Evolutionary conservation across 2,329 filamentous ascomycete genomes (phyloP), one percentile per base, ranked within the genome.

Genomic region (Fusarium haematococcum): DNA sequence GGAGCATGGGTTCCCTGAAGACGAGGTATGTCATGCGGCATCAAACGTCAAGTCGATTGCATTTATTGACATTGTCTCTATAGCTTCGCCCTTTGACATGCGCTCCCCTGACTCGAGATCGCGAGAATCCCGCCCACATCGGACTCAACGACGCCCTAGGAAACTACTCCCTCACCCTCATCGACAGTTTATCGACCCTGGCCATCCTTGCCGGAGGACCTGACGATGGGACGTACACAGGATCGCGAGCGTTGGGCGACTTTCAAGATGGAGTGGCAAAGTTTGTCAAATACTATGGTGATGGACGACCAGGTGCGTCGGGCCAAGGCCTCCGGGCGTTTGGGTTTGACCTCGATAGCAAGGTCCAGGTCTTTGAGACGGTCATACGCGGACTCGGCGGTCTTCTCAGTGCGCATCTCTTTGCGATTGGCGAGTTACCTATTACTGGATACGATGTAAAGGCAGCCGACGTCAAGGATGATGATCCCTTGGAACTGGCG

Each of bases 351-450:
- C 86, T 98, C 45, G 96, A 99, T 83, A 98, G 95, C 85, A 99
- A 98, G 84, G 97, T 99, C 2, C 96, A 99, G 84, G 95, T 99
- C 43, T 99, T 99, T 80, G 97, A 99, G 85, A 98, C 96, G 1
- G 96, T 98, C 39, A 99, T 99, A 77, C 90, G 97, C 68, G 97
- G 96, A 18, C 90, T 97, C 54, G 97, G 97, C 16, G 97, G 97
- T 1, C 86, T 99, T 66, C 85, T 99, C 74, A 98, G 95, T 79
- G 95, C 96, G 3, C 97, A 99, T 84, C 85, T 98, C 48, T 99
- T 99, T 81, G 96, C 97, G 14, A 88, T 95, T 25, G 97, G 95
- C 37, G 95, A 97, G 67, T 84, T 99, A 65, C 97, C 97, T 1
- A 98, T 98, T 65, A 86, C 88, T 16, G 93, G 93, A 41, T 98